These are phyloP conservation scores for Rhizopogon vinicolor DNA, from an alignment of 768 basidiomycete species.

Conservation along the genomic window DNA sequence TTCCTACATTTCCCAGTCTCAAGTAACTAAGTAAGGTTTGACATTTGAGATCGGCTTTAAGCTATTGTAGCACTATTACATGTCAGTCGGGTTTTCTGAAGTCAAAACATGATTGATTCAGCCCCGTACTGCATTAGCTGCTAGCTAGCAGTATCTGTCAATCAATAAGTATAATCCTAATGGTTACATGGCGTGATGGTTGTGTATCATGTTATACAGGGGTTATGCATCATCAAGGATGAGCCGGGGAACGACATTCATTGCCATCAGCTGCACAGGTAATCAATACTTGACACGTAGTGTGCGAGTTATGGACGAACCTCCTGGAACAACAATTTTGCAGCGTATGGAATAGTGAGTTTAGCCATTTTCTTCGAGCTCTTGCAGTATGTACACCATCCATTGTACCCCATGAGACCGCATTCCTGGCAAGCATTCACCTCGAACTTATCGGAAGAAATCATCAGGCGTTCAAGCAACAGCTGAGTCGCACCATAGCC, in stretches of 20 bases:
- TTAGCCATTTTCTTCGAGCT: constrained; percentile 95
- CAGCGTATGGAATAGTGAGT: constrained; percentile 93
- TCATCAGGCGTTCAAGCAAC: constrained; percentile 95
- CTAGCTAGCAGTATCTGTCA: not conserved
- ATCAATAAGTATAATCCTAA: not conserved
- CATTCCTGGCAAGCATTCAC: constrained; percentile 94
- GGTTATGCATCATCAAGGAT: constrained; percentile 74
- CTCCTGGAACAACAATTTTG: constrained; percentile 90
- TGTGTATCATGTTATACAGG: not conserved
- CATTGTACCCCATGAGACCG: constrained; percentile 90
- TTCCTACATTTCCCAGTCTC: too few relatives aligned
- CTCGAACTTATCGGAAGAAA: constrained; percentile 97
- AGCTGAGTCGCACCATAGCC: constrained; percentile 98
- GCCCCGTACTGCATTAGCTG: too few relatives aligned
- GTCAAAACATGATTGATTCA: not conserved
- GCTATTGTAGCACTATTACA: too few relatives aligned
- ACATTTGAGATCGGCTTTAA: too few relatives aligned
- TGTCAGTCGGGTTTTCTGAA: too few relatives aligned
- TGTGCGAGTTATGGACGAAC: constrained; percentile 32
- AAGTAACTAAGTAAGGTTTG: too few relatives aligned
- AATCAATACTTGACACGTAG: constrained; percentile 2
- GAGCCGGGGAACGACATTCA: constrained; percentile 92
- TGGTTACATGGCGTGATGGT: not conserved
- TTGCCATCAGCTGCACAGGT: constrained; percentile 79
- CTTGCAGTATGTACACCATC: constrained; percentile 98